These are phyloP conservation scores for Blastomyces silverae DNA, from an alignment of 2,329 filamentous ascomycete species.

Conservation along the genomic window DNA sequence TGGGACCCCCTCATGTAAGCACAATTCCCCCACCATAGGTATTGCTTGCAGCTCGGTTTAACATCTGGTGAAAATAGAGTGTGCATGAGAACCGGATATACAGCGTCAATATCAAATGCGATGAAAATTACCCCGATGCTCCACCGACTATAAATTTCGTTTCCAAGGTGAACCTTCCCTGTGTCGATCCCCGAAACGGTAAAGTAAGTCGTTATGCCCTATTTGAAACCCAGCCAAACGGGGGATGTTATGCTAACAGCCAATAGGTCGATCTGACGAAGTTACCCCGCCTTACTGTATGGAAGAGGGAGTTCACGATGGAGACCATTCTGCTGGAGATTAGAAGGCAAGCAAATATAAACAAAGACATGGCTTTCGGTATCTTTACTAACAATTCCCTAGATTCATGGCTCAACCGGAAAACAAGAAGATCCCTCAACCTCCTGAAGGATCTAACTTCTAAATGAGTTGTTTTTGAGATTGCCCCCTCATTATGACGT, in stretches of 20 bases:
- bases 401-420: slow-evolving; percentile 89
- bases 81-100: slow-evolving; percentile 99
- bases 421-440: slow-evolving; percentile 94
- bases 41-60: slow-evolving; percentile 9
- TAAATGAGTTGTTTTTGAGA: slow-evolving; percentile 1
- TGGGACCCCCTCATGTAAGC: slow-evolving; percentile 89
- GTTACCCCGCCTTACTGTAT: slow-evolving; percentile 76
- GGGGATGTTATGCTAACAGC: slow-evolving; percentile 9
- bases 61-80: slow-evolving; percentile 51
- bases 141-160: slow-evolving; percentile 89
- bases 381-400: slow-evolving; percentile 16
- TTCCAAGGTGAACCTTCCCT: slow-evolving; percentile 92
- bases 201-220: slow-evolving; percentile 46
- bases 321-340: slow-evolving; percentile 87
- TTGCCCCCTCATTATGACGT: slow-evolving; percentile 6
- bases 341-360: slow-evolving; percentile 54
- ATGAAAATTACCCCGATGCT: slow-evolving; percentile 75
- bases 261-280: slow-evolving; percentile 70
- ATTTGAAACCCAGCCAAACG: slow-evolving; percentile 1
- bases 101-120: slow-evolving; percentile 94
- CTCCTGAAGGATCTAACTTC: slow-evolving; percentile 71
- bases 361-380: slow-evolving; percentile 18
- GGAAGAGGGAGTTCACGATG: slow-evolving; percentile 92
- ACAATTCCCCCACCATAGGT: background rate
- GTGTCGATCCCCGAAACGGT: slow-evolving; percentile 74